These are phyloP conservation scores for Suhomyces prunicola DNA, from an alignment of 805 yeast genomes.

Conservation along the genomic window DNA sequence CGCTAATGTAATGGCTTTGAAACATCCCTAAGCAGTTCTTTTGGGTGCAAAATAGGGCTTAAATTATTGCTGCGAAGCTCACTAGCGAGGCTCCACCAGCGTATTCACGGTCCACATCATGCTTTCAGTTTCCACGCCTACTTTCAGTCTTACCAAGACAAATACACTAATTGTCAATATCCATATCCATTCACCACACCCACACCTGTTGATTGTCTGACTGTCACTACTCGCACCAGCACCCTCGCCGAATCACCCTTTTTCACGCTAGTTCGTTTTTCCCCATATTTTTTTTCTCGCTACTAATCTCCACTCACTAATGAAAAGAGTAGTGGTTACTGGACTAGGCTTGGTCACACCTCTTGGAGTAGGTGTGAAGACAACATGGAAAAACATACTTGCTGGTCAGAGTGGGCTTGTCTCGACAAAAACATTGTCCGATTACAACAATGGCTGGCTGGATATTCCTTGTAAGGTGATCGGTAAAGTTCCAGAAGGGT, in stretches of 20 bases:
- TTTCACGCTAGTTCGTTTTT: neutral
- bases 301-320: neutral
- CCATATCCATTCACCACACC: neutral
- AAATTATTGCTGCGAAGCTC: neutral
- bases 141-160: neutral
- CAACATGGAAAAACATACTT: constrained; percentile 54
- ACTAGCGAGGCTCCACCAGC: neutral
- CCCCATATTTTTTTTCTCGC: neutral
- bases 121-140: neutral
- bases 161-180: too few relatives aligned
- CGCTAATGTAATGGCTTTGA: too few relatives aligned
- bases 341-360: constrained; percentile 90
- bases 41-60: neutral
- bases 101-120: too few relatives aligned
- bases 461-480: constrained; percentile 70
- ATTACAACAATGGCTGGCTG: constrained; percentile 44
- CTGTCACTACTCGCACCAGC: neutral
- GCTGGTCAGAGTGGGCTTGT: constrained; percentile 55
- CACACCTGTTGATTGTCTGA: neutral
- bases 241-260: neutral
- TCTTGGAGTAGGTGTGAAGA: constrained; percentile 64
- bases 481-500: constrained; percentile 65
- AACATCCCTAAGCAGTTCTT: neutral
- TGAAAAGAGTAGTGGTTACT: constrained; percentile 76
- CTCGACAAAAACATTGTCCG: constrained; percentile 44